These are phyloP conservation scores for Copromyces sp. DNA, from an alignment of 495 filamentous ascomycete genomes.

Conservation along the genomic window DNA sequence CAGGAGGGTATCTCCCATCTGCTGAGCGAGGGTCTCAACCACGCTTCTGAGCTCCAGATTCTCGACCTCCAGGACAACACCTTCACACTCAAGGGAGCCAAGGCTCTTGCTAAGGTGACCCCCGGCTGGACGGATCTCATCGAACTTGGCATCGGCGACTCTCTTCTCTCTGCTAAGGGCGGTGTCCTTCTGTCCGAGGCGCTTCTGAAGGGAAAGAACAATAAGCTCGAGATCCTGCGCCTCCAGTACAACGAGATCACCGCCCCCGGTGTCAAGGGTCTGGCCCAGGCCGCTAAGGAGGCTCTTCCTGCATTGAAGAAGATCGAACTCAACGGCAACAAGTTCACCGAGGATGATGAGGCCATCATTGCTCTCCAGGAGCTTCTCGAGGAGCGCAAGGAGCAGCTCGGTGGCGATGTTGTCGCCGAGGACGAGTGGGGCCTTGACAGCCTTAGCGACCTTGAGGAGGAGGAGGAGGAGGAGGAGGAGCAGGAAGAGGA, in stretches of 20 bases:
- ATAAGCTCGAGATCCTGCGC: constrained; percentile 64
- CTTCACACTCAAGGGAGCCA: constrained; percentile 73
- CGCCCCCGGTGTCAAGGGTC: constrained; percentile 53
- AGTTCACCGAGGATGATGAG: constrained; percentile 76
- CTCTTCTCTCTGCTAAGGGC: constrained; percentile 70
- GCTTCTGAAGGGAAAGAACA: constrained; percentile 63
- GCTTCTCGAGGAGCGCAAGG: constrained; percentile 48
- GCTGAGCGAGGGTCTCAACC: constrained; percentile 62
- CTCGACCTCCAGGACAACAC: constrained; percentile 97
- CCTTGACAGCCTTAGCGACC: constrained; percentile 71
- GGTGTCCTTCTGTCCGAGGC: constrained; percentile 62
- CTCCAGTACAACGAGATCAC: constrained; percentile 95
- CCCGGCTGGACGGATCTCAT: constrained; percentile 61
- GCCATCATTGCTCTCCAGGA: constrained; percentile 41
- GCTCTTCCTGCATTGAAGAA: constrained; percentile 63
- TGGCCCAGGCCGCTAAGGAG: constrained; percentile 53
- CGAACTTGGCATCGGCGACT: constrained; percentile 86
- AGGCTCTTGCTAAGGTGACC: constrained; percentile 64
- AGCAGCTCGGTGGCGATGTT: constrained; percentile 48
- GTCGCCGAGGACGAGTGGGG: constrained; percentile 67
- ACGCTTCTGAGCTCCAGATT: constrained; percentile 52
- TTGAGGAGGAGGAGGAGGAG: constrained; percentile 67
- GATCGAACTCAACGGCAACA: constrained; percentile 93
- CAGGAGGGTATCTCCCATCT: constrained; percentile 80
- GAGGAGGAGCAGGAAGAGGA: constrained; percentile 64